Percentiles rank a stretch among this genome's conserved stretches.
These are phyloP conservation scores for Tuber brumale DNA, from an alignment of 495 filamentous ascomycete genomes.

Conservation along the genomic window DNA sequence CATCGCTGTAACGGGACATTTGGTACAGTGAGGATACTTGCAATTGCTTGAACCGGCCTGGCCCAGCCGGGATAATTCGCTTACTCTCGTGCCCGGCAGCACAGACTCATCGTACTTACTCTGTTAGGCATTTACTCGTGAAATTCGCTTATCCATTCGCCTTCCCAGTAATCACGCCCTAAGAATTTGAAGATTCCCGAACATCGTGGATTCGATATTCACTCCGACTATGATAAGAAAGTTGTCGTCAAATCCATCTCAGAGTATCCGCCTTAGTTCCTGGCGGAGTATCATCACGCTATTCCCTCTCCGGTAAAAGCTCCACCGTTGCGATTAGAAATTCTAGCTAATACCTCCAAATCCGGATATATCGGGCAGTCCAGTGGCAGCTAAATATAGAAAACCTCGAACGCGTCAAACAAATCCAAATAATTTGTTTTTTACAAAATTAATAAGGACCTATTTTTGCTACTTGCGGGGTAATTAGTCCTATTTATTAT, in stretches of 20 bases:
- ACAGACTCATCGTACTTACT: background rate
- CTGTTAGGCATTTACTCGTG: background rate
- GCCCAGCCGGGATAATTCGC: background rate
- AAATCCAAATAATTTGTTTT: background rate
- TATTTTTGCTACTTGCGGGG: background rate
- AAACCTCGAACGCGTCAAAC: background rate
- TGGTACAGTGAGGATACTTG: background rate
- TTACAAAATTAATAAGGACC: background rate
- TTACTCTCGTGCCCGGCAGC: background rate
- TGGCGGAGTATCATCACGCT: background rate
- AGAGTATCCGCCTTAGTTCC: background rate
- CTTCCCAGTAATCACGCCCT: background rate
- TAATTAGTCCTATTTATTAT: background rate
- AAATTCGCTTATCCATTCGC: background rate
- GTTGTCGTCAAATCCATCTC: background rate
- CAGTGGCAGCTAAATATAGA: background rate
- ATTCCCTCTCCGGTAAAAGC: background rate
- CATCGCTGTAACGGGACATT: background rate
- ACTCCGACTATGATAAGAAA: background rate
- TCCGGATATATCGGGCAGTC: background rate
- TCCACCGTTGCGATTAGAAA: background rate
- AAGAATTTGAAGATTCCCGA: background rate
- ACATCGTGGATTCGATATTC: background rate
- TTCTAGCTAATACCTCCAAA: background rate
- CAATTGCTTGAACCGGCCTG: background rate